Conservation (phyloP, 2,329 filamentous ascomycete species). For the Aureobasidium sp. region DNA sequence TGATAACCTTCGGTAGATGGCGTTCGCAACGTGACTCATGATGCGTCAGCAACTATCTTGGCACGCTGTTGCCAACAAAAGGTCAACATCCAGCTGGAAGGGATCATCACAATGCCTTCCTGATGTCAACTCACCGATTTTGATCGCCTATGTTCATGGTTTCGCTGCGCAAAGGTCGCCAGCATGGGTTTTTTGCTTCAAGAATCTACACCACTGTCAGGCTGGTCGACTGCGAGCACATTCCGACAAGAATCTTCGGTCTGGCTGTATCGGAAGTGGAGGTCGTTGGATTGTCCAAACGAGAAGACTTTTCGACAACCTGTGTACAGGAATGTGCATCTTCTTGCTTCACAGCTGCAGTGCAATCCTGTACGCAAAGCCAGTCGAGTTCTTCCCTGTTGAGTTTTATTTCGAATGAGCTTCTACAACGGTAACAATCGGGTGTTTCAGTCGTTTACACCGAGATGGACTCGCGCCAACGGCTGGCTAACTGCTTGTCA, state of each 20-base stretch:
- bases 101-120: not conserved
- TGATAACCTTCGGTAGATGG: not conserved
- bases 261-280: not conserved
- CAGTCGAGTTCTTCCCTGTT: not conserved
- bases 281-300: too few relatives aligned
- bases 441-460: not conserved
- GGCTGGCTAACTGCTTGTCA: not conserved
- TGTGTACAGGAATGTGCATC: not conserved
- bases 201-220: too few relatives aligned
- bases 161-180: not conserved
- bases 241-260: not conserved
- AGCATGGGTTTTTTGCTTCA: not conserved
- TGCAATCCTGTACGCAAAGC: not conserved
- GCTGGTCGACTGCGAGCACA: too few relatives aligned
- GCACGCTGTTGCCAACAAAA: not conserved
- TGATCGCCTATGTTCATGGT: not conserved
- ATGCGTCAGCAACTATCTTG: not conserved
- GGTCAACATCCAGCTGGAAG: too few relatives aligned
- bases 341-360: not conserved
- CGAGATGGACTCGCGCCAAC: not conserved
- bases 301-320: not conserved
- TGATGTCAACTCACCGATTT: not conserved
- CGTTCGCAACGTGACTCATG: not conserved
- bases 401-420: not conserved
- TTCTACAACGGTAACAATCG: not conserved